Conservation (phyloP, 2,329 filamentous ascomycete species). For the Grosmannia clavigera region DNA sequence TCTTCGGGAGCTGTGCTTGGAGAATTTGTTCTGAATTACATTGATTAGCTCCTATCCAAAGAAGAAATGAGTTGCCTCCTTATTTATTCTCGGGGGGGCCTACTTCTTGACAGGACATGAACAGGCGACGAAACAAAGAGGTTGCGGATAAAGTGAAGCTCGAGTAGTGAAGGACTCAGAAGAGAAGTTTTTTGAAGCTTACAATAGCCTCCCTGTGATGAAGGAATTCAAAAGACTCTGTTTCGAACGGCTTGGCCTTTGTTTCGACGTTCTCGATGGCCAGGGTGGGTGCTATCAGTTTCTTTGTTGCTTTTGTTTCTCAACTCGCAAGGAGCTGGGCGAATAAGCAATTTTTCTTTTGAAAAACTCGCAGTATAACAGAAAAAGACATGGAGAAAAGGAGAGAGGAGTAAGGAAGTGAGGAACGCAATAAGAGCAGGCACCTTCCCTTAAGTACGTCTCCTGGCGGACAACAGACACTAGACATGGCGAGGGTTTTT, state of each 20-base stretch:
- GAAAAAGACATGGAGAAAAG: no score
- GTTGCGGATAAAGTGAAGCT: background rate
- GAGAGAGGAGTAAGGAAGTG: background rate
- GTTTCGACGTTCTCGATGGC: background rate
- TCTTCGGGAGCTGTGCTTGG: background rate
- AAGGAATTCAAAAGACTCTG: background rate
- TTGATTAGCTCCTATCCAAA: background rate
- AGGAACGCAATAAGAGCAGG: background rate
- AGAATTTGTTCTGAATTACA: background rate
- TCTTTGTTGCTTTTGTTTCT: background rate
- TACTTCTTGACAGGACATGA: no score
- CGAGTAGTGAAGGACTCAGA: background rate
- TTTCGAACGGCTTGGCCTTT: background rate
- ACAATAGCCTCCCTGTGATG: background rate
- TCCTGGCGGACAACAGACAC: no score
- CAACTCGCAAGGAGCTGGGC: background rate
- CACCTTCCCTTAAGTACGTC: background rate
- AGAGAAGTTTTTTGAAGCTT: background rate
- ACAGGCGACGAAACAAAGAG: background rate
- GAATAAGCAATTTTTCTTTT: no score
- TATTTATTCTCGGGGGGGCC: background rate
- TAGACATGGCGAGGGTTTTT: background rate
- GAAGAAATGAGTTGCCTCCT: background rate
- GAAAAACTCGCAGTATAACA: no score
- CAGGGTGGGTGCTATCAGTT: background rate